Evolutionary conservation across 163 green algal genomes (phyloP).

Genomic region (Scenedesmus sp.): DNA sequence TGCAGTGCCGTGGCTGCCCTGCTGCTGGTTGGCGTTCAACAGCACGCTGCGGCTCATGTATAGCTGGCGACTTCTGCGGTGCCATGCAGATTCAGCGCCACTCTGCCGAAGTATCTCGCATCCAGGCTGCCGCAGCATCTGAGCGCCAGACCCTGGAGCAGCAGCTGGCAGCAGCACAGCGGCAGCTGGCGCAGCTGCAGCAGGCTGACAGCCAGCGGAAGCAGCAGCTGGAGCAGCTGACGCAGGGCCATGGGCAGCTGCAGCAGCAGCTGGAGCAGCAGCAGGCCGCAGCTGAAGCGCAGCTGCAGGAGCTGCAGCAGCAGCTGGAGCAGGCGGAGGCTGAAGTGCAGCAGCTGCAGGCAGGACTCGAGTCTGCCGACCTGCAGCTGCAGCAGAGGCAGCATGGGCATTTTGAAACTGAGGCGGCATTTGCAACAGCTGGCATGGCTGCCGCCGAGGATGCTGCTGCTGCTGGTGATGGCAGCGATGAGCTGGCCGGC

Average conservation of each 20-base stretch:
- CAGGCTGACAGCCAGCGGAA: not conserved
- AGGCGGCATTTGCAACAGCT: conserved; percentile 20
- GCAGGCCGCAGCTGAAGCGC: conserved; percentile 1
- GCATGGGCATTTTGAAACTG: not conserved
- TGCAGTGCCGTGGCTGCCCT: not conserved
- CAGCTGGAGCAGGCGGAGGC: not conserved
- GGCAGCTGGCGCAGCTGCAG: not conserved
- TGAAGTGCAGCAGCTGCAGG: not conserved
- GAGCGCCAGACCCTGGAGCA: conserved; percentile 22
- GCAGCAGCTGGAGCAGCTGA: conserved; percentile 35
- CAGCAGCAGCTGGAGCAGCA: conserved; percentile 42
- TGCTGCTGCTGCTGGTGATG: conserved; percentile 31
- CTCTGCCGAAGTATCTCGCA: conserved; percentile 20
- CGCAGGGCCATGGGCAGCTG: not conserved
- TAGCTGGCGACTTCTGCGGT: not conserved
- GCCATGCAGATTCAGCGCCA: conserved; percentile 19
- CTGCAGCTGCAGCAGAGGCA: conserved; percentile 24
- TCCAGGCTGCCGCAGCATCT: conserved; percentile 28
- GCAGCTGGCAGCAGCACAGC: conserved; percentile 27
- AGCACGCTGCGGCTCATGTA: not conserved
- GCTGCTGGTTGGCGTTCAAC: not conserved
- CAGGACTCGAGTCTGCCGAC: not conserved
- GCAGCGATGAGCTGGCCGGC: not conserved
- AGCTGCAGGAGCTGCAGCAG: conserved; percentile 37
- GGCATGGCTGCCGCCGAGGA: conserved; percentile 7